Percentiles rank a stretch among this genome's conserved stretches.
phyloP scores from a whole-genome alignment of 1,284 basidiomycete genomes.

The Exobasidium cylindrosporum region DNA sequence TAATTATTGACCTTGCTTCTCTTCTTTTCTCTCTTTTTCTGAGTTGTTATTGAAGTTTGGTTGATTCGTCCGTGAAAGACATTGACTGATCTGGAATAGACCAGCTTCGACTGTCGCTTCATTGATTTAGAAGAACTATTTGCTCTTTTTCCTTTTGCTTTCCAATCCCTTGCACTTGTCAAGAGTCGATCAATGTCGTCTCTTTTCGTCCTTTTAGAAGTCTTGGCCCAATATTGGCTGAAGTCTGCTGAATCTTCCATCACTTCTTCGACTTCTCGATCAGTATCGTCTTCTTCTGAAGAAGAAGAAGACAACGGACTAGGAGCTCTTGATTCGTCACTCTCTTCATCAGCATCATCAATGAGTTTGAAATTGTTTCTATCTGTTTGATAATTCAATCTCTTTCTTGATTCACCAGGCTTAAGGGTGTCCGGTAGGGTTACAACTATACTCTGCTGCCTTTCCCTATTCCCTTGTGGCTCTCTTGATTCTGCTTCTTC shows the following conservation, averaged over 20 bases:
- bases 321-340: neutral
- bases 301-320: neutral
- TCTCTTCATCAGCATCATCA: conserved; percentile 16
- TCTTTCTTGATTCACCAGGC: conserved; percentile 2
- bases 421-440: neutral
- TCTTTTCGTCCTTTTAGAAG: neutral
- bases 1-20: neutral
- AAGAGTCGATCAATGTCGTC: conserved; percentile 43
- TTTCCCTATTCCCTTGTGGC: neutral
- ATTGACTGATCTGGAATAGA: no score
- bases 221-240: no score
- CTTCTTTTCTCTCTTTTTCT: neutral
- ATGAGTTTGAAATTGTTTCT: conserved; percentile 14
- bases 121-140: no score
- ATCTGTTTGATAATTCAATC: neutral
- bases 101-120: no score
- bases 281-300: neutral
- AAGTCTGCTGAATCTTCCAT: no score
- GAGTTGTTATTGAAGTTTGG: no score
- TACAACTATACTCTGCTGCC: neutral
- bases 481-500: neutral
- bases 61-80: no score
- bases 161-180: conserved; percentile 21
- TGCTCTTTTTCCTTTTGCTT: conserved; percentile 11
- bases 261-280: no score